These are phyloP conservation scores for Drechslerella coelobrocha DNA, from an alignment of 2,329 filamentous ascomycete genomes.

Conservation along the genomic window DNA sequence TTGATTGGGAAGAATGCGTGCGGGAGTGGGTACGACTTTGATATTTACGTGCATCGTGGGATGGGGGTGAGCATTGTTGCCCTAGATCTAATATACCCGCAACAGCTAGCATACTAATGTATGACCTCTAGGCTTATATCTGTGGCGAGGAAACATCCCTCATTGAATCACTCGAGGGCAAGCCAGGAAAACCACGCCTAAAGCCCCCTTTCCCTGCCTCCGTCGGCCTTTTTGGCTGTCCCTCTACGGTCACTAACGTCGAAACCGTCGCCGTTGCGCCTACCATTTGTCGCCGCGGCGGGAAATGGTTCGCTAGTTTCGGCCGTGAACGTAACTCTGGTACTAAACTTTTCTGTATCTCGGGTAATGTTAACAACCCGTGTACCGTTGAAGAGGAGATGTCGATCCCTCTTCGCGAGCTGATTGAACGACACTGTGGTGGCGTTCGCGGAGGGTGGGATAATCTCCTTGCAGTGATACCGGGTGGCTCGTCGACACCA, in stretches of 20 bases:
- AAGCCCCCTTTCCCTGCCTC: slow-evolving; percentile 99
- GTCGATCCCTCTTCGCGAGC: slow-evolving; percentile 92
- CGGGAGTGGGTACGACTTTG: slow-evolving; percentile 95
- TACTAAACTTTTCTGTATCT: slow-evolving; percentile 98
- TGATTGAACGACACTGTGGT: slow-evolving; percentile 98
- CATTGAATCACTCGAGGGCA: slow-evolving; percentile 97
- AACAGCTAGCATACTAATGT: background rate
- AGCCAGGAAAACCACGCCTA: slow-evolving; percentile 95
- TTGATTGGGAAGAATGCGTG: slow-evolving; percentile 98
- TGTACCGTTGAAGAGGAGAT: slow-evolving; percentile 99
- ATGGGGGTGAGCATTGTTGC: slow-evolving; percentile 69
- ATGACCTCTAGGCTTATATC: slow-evolving; percentile 70
- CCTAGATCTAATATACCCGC: no score
- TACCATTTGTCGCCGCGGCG: slow-evolving; percentile 92
- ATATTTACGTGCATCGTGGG: slow-evolving; percentile 94
- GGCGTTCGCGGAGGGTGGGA: slow-evolving; percentile 97
- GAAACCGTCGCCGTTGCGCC: slow-evolving; percentile 95
- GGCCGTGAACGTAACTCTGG: slow-evolving; percentile 95
- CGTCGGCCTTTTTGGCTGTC: slow-evolving; percentile 96
- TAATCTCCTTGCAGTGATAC: slow-evolving; percentile 92
- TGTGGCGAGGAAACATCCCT: slow-evolving; percentile 98
- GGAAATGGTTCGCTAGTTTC: slow-evolving; percentile 89
- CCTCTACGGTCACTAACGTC: slow-evolving; percentile 96
- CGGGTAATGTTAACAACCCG: slow-evolving; percentile 97
- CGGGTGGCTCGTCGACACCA: slow-evolving; percentile 93